Evolutionary conservation across 768 basidiomycete species (phyloP).

Genomic region (Russula emetica): DNA sequence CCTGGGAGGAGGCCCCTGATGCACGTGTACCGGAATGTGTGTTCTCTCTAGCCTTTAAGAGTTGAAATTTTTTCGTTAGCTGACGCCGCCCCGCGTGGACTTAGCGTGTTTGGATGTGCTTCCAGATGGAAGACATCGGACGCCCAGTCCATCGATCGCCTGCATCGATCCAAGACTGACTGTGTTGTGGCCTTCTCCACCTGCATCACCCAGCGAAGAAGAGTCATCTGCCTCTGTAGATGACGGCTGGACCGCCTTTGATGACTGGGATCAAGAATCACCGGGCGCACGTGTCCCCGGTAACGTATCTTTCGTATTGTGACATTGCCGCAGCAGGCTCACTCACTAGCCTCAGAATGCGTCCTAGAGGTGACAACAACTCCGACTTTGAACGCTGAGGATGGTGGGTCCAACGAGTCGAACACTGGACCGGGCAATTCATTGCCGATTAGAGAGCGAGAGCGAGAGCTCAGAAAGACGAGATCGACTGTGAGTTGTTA

Average conservation of each 20-base stretch:
- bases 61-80: not conserved
- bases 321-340: not conserved
- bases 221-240: not conserved
- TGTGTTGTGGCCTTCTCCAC: constrained; percentile 9
- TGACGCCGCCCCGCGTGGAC: not conserved
- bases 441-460: not conserved
- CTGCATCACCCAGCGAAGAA: constrained; percentile 10
- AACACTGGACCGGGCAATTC: not conserved
- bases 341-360: not conserved
- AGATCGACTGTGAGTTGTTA: constrained; percentile 18
- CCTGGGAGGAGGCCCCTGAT: constrained; percentile 2
- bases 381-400: not conserved
- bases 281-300: not conserved
- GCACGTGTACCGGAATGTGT: constrained; percentile 9
- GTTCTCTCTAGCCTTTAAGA: not conserved
- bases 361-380: not conserved
- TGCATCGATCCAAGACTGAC: constrained; percentile 23
- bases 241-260: not conserved
- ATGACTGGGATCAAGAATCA: not conserved
- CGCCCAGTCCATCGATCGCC: constrained; percentile 9
- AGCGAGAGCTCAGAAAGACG: not conserved
- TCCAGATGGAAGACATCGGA: constrained; percentile 3
- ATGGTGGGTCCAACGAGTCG: not conserved
- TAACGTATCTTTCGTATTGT: not conserved
- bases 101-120: not conserved